Conservation (phyloP, 345 rosid genomes). For the Lepidium aucheri region DNA sequence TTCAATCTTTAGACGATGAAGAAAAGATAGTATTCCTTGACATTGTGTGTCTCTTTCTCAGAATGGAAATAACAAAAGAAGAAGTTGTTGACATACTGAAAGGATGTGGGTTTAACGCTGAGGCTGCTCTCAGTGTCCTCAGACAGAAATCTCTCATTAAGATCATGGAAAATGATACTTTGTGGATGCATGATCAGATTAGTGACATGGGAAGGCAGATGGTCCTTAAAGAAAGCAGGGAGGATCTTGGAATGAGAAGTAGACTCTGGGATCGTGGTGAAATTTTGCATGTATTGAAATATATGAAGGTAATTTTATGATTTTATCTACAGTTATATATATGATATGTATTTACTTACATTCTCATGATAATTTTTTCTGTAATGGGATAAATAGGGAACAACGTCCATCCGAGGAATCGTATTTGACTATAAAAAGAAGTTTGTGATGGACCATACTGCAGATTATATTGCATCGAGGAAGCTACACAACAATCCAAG, state of each 20-base stretch:
- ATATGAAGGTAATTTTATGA: constrained; percentile 30
- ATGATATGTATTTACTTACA: background rate
- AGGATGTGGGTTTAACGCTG: constrained; percentile 51
- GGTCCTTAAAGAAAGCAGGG: constrained; percentile 6
- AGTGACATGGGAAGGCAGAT: constrained; percentile 75
- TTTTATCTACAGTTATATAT: background rate
- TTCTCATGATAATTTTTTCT: background rate
- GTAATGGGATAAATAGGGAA: constrained; percentile 33
- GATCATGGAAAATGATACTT: constrained; percentile 6
- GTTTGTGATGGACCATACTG: background rate
- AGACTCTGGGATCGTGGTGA: constrained; percentile 63
- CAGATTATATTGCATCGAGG: background rate
- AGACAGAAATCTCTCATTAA: constrained; percentile 49
- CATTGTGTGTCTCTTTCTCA: constrained; percentile 53
- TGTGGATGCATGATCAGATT: constrained; percentile 79
- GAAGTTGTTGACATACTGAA: constrained; percentile 41
- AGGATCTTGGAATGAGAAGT: constrained; percentile 38
- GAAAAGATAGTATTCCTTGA: constrained; percentile 54
- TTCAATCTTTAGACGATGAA: constrained; percentile 37
- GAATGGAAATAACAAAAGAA: constrained; percentile 34
- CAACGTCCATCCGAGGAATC: constrained; percentile 36
- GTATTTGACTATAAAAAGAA: constrained; percentile 30
- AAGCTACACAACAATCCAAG: background rate
- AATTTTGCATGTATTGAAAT: constrained; percentile 32
- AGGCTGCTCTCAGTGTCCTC: constrained; percentile 40